These are phyloP conservation scores for Pleodorina starrii DNA, from an alignment of 139 green algal species.

Conservation along the genomic window DNA sequence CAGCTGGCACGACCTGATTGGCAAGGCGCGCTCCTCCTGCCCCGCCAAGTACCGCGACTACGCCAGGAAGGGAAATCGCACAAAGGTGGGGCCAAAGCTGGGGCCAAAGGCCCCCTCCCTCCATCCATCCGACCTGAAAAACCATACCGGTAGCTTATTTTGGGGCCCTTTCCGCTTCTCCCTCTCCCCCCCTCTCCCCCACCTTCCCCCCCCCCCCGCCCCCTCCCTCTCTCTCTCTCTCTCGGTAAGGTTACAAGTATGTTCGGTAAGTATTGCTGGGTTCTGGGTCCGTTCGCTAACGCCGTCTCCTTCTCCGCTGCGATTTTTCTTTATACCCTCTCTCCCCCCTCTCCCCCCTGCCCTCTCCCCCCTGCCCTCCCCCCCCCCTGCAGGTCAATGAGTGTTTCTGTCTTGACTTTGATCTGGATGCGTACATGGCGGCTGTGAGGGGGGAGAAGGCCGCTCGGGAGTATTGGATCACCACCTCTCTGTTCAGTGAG, in stretches of 20 bases:
- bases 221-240: not conserved
- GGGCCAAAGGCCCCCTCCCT: too few species aligned
- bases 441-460: not conserved
- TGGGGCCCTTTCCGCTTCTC: too few species aligned
- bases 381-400: constrained; percentile 5
- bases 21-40: constrained; percentile 25
- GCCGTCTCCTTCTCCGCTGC: too few species aligned
- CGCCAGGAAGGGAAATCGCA: not conserved
- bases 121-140: too few species aligned
- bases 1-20: constrained; percentile 5
- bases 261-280: too few species aligned
- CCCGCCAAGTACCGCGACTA: not conserved
- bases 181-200: too few species aligned
- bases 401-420: constrained; percentile 38
- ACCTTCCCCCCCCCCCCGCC: not conserved
- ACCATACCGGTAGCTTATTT: too few species aligned
- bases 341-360: too few species aligned
- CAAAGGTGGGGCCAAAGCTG: not conserved
- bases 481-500: constrained; percentile 28
- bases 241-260: too few species aligned
- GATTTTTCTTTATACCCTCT: too few species aligned
- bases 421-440: constrained; percentile 26
- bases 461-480: constrained; percentile 2
- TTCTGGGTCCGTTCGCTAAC: too few species aligned
- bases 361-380: too few species aligned